Base-by-base conservation (phyloP, 768 basidiomycete species). In the Rubroboletus pulcherrimus region DNA sequence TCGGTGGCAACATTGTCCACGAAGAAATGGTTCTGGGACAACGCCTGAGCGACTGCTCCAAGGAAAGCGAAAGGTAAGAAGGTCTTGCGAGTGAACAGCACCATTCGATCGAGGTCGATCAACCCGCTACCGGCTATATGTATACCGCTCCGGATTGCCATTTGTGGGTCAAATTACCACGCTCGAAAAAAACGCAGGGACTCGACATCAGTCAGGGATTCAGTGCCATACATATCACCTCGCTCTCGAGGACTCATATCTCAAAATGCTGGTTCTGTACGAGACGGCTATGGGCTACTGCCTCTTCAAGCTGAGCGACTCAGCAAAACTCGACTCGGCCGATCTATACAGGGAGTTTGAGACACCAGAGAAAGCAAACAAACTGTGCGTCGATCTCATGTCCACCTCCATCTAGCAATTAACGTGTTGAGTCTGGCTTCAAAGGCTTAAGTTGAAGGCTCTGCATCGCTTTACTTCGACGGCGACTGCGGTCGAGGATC, bases 391-490 rank as follows among this genome's bases (percentile, higher is more conserved):
- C 39, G 43, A 49, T 50, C 50, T 50, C 39, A 41, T 48, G 46
- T 71, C 47, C 3, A 53, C 54, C 48, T 50, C 31, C 31, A 30
- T 56, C 40, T 44, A 55, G n/a, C 52, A 44, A 48, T 54, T 64
- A 46, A 64, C 33, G 10, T 29, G 45, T 51, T 24, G 17, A 17
- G n/a, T 35, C 41, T 50, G 43, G 15, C 21, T 57, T n/a, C 39
- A 38, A 61, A 98, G 96, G 53, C 78, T 99, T 56, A 97, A 96
- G 74, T 77, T 99, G 54, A 93, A 95, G 72, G 93, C 93, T 35
- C 77, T 98, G 48, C 97, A 99, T 75, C 90, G 93, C 49, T 99
- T 99, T 74, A 89, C 89, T 21, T 96, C 95, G 34, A 99, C 97
- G 15, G 97, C 93, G 26, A 86, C 86, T 12, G 97, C 97, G 21